Percentiles rank a stretch among this genome's conserved stretches.
Evolutionary conservation across 2,329 filamentous ascomycete genomes (phyloP).

Genomic region (Aspergillus udagawae): DNA sequence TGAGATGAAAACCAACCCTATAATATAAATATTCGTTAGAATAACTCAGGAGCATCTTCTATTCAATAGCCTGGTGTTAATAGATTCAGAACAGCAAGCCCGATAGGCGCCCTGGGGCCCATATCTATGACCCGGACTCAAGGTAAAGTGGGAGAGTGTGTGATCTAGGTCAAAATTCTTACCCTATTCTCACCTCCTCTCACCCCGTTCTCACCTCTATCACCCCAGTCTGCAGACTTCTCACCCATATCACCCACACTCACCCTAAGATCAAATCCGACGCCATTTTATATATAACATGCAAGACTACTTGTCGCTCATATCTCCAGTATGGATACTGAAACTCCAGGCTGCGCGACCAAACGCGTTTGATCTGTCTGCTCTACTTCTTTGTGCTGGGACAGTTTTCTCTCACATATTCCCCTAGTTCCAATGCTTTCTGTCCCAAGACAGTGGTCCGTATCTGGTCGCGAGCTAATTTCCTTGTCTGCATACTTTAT

Average conservation of each 20-base stretch:
- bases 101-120: neutral
- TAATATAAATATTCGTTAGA: no score
- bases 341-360: no score
- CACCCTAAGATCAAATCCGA: neutral
- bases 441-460: no score
- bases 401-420: no score
- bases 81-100: neutral
- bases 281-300: neutral
- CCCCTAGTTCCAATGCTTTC: no score
- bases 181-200: neutral
- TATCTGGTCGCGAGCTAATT: no score
- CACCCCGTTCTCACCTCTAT: conserved; percentile 1
- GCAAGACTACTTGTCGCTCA: no score
- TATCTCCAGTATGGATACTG: no score
- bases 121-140: neutral
- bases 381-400: no score
- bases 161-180: neutral
- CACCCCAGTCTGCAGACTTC: neutral
- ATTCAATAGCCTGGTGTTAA: neutral
- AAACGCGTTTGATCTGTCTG: no score
- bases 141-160: neutral
- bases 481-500: no score
- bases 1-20: no score
- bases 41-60: neutral
- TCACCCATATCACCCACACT: conserved; percentile 6